Evolutionary conservation across 2,329 filamentous ascomycete species (phyloP).

Genomic region (Botrytis deweyae): DNA sequence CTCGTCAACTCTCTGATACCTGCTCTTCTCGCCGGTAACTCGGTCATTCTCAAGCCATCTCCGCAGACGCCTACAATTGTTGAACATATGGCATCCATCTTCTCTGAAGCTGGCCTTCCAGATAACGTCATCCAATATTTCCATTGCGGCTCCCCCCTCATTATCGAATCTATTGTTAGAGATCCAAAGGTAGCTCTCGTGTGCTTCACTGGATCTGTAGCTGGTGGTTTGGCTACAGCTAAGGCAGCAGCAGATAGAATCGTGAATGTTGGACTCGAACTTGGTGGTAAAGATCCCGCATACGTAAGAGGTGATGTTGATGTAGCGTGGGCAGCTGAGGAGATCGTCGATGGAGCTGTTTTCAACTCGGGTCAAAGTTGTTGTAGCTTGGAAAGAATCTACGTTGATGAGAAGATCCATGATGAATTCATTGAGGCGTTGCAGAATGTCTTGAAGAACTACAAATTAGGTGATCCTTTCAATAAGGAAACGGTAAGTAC

Average conservation of each 20-base stretch:
- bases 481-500: conserved; percentile 59
- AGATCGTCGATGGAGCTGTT: conserved; percentile 92
- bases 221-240: conserved; percentile 82
- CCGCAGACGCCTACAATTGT: conserved; percentile 92
- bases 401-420: conserved; percentile 82
- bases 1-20: conserved; percentile 90
- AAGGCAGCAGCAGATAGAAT: conserved; percentile 80
- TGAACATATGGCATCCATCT: conserved; percentile 77
- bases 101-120: conserved; percentile 77
- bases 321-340: conserved; percentile 83
- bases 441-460: conserved; percentile 76
- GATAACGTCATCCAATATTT: conserved; percentile 86
- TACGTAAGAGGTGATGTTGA: conserved; percentile 87
- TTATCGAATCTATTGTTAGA: conserved; percentile 76
- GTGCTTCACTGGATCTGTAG: conserved; percentile 92
- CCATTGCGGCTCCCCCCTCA: conserved; percentile 76
- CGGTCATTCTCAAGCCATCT: conserved; percentile 90
- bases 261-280: conserved; percentile 82
- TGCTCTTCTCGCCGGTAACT: conserved; percentile 85
- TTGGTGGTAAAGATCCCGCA: conserved; percentile 92
- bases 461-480: conserved; percentile 85
- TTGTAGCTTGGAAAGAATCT: conserved; percentile 88
- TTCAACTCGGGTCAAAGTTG: conserved; percentile 99
- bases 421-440: conserved; percentile 77
- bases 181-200: conserved; percentile 76